Evolutionary conservation across 2,329 filamentous ascomycete genomes (phyloP).

Genomic region (Chrysoporthe deuterocubensis): DNA sequence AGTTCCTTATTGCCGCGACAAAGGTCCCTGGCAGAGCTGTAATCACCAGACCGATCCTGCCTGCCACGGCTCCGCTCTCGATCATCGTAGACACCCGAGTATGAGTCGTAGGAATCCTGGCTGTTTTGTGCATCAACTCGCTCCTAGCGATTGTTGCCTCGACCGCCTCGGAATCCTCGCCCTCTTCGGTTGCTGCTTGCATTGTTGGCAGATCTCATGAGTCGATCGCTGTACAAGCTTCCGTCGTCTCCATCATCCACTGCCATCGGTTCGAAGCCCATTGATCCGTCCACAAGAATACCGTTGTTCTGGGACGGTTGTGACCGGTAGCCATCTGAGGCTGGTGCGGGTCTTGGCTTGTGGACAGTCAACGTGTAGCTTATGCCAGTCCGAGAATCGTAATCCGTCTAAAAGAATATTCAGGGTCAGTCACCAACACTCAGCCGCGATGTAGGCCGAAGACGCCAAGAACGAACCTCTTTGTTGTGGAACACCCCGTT

Average conservation of each 20-base stretch:
- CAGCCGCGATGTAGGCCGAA: not conserved
- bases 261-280: slow-evolving; percentile 56
- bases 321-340: slow-evolving; percentile 40
- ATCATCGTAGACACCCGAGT: not conserved
- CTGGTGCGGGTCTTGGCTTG: slow-evolving; percentile 33
- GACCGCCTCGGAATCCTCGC: slow-evolving; percentile 26
- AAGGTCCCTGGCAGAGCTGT: not conserved
- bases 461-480: slow-evolving; percentile 58
- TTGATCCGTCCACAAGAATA: slow-evolving; percentile 55
- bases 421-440: slow-evolving; percentile 3
- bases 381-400: slow-evolving; percentile 34
- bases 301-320: slow-evolving; percentile 38
- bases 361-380: slow-evolving; percentile 14
- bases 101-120: not conserved
- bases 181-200: slow-evolving; percentile 22
- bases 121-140: slow-evolving; percentile 15
- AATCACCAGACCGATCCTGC: not conserved
- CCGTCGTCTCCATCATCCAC: slow-evolving; percentile 38
- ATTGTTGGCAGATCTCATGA: slow-evolving; percentile 36
- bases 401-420: slow-evolving; percentile 17
- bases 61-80: slow-evolving; percentile 3
- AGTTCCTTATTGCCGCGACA: not conserved
- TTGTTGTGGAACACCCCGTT: slow-evolving; percentile 79
- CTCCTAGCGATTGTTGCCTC: slow-evolving; percentile 27
- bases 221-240: slow-evolving; percentile 57